Conservation (phyloP, 2,329 filamentous ascomycete genomes). For the Cladosporium sp. region DNA sequence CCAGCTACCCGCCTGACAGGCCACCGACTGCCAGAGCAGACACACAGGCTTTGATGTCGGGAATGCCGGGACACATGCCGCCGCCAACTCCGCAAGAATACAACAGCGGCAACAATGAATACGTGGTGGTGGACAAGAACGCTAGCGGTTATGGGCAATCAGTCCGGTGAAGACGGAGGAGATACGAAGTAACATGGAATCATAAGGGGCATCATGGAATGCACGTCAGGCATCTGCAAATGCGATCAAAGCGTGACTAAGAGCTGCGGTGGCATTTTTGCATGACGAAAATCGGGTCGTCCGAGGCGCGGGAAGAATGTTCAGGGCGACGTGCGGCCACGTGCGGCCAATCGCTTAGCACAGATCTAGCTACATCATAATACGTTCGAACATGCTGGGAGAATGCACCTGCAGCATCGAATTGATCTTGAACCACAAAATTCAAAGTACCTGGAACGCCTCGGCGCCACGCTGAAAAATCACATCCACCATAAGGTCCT, state of each 20-base stretch:
- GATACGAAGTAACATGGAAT: neutral
- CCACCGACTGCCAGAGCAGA: slow-evolving; percentile 19
- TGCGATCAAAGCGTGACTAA: neutral
- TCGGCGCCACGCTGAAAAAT: slow-evolving; percentile 5
- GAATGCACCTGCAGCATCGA: neutral
- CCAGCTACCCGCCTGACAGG: slow-evolving; percentile 20
- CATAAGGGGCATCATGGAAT: neutral
- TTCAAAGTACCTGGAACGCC: neutral
- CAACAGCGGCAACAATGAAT: slow-evolving; percentile 22
- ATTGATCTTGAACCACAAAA: neutral
- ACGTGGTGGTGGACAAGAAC: slow-evolving; percentile 28
- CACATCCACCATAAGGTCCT: neutral
- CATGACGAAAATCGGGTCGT: neutral
- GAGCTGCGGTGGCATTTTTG: neutral
- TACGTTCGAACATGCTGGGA: too few relatives aligned
- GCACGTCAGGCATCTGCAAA: too few relatives aligned
- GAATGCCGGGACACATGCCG: slow-evolving; percentile 22
- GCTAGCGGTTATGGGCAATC: slow-evolving; percentile 5
- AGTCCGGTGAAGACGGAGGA: slow-evolving; percentile 3
- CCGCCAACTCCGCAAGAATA: slow-evolving; percentile 16
- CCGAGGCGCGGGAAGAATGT: neutral
- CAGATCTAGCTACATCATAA: too few relatives aligned
- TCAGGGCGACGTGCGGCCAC: too few relatives aligned
- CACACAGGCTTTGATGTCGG: slow-evolving; percentile 18
- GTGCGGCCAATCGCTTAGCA: too few relatives aligned